Evolutionary conservation across 2,329 filamentous ascomycete species (phyloP).

Genomic region (Hypoxylon sp.): DNA sequence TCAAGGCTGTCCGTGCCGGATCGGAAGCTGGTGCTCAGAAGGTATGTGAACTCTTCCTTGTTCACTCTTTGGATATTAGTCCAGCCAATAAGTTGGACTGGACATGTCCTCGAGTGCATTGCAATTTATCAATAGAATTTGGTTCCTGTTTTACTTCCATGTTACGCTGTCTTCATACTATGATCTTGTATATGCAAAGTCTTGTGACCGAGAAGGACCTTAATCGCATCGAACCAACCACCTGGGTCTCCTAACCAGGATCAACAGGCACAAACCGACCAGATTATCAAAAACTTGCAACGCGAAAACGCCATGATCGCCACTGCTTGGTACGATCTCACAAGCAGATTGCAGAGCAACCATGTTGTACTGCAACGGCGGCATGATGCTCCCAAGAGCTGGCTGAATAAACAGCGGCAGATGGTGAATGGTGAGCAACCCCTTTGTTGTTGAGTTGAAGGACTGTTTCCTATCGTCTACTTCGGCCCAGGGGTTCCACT

Average conservation of each 20-base stretch:
- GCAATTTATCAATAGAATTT: slow-evolving; percentile 23
- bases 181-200: slow-evolving; percentile 17
- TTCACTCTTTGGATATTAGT: slow-evolving; percentile 22
- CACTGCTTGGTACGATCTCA: slow-evolving; percentile 89
- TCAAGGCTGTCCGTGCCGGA: slow-evolving; percentile 68
- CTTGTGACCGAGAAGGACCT: slow-evolving; percentile 11
- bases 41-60: slow-evolving; percentile 59
- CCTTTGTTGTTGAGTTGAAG: not conserved
- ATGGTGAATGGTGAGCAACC: slow-evolving; percentile 71
- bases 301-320: slow-evolving; percentile 84
- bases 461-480: slow-evolving; percentile 7
- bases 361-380: slow-evolving; percentile 83
- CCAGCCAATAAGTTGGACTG: slow-evolving; percentile 6
- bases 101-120: slow-evolving; percentile 3
- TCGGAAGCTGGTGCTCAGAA: slow-evolving; percentile 66
- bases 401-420: slow-evolving; percentile 86
- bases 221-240: not conserved
- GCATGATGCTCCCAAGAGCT: slow-evolving; percentile 82
- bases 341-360: slow-evolving; percentile 84
- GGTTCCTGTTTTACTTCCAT: slow-evolving; percentile 18
- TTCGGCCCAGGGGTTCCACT: not conserved
- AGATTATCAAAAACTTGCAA: slow-evolving; percentile 77
- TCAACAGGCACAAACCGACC: slow-evolving; percentile 65
- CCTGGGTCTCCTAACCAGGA: slow-evolving; percentile 28
- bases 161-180: slow-evolving; percentile 1